phyloP scores from a whole-genome alignment of 2,329 filamentous ascomycete genomes.

The Talaromyces sp. region DNA sequence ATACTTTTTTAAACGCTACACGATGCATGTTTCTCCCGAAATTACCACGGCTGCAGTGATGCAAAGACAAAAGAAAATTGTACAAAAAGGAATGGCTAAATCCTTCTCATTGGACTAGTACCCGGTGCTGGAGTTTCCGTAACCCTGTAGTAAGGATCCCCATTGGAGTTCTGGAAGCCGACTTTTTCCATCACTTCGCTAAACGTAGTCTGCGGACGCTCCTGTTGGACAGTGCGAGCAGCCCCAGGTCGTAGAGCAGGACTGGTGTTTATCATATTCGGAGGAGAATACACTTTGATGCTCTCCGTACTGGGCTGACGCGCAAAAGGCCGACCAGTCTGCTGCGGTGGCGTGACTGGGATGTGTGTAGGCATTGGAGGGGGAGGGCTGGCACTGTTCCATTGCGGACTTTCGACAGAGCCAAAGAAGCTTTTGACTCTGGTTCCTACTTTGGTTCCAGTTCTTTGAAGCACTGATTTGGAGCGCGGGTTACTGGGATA shows the following conservation, averaged over 20 bases:
- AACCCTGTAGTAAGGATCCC: conserved; percentile 25
- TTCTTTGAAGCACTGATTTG: conserved; percentile 29
- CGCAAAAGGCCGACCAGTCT: conserved; percentile 8
- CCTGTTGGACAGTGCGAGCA: conserved; percentile 13
- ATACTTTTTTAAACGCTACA: conserved; percentile 5
- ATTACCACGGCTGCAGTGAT: not conserved
- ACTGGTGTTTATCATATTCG: conserved; percentile 20
- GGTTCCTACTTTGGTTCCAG: conserved; percentile 30
- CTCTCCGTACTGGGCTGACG: conserved; percentile 37
- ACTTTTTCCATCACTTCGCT: conserved; percentile 33
- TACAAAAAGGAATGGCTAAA: not conserved
- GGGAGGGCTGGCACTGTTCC: conserved; percentile 16
- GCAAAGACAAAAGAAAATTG: not conserved
- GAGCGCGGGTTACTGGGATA: conserved; percentile 19
- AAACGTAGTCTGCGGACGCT: conserved; percentile 30
- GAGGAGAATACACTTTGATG: conserved; percentile 43
- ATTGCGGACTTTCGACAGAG: conserved; percentile 12
- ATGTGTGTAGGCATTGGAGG: conserved; percentile 13
- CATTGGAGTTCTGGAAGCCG: conserved; percentile 25
- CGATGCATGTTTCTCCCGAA: not conserved
- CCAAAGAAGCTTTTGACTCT: conserved; percentile 34
- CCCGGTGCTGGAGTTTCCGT: conserved; percentile 14
- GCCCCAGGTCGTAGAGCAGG: not conserved
- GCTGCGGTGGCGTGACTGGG: conserved; percentile 24
- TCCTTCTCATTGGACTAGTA: not conserved